Base-by-base conservation (phyloP, 2,329 filamentous ascomycete genomes). In the Cercospora sesami region DNA sequence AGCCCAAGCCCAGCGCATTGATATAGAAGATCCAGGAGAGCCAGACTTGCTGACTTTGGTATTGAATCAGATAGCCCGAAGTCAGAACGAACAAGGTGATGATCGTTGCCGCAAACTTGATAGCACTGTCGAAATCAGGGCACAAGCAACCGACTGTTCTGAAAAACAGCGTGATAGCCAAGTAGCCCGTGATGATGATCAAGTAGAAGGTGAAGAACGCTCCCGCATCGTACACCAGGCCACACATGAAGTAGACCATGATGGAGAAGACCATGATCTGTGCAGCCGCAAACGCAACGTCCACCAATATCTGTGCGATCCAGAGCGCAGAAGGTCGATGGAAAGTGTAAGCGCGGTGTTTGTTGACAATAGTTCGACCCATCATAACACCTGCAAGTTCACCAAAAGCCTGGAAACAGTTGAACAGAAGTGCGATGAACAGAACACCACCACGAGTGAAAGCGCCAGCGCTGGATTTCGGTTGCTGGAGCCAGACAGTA, bases 11-110 rank as follows among this genome's bases (percentile, higher is more conserved):
- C 0, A 94, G 81, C 0, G 89, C 85, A 69, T 93, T 93, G 78
- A 93, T 82, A 82, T 89, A 94, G 80, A 89, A 92, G 68, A 94
- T 75, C 92, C 92, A 95, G 18, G 90, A 83, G 5, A 94, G 78
- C 89, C 91, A 94, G 4, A 89, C 88, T 73, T 93, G 90, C 73
- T 91, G 87, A 2, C 83, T 86, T 60, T 90, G 86, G 77, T 91
- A 93, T 77, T 93, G 92, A 68, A 96, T 94, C 51, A 96, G 81
- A 79, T 95, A 96, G 4, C 93, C 93, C 0, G 89, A 90, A 0
- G 92, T 95, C 21, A 93, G 83, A 28, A 95, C 87, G 73, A 94
- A 92, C n/a, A 94, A 80, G 0, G 91, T 94, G 71, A 96, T 93
- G 63, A 93, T 86, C 0, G 92, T 84, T 5, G 92, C 89, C 6